A percentile compares a stretch with the other conserved stretches of the same genome.
Conservation (phyloP, 257 asterid species). For the Lithospermum erythrorhizon region DNA sequence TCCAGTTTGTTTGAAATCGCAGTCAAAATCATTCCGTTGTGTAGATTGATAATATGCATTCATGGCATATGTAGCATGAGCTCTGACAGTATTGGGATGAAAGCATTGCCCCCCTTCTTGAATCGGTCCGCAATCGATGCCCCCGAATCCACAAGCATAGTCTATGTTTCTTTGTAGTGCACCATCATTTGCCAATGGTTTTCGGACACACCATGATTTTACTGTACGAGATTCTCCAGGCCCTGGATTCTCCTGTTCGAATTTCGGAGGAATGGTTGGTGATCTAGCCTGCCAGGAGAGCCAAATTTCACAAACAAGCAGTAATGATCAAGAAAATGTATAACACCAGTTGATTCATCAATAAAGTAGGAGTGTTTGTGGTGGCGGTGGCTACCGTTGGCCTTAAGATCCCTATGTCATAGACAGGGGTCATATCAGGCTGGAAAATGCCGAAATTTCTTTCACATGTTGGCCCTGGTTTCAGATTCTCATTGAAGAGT, state of each 20-base stretch:
- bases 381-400: slow-evolving; percentile 20
- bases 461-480: slow-evolving; percentile 59
- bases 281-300: slow-evolving; percentile 29
- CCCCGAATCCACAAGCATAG: slow-evolving; percentile 34
- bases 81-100: slow-evolving; percentile 29
- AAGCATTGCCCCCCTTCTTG: slow-evolving; percentile 29
- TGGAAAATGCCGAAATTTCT: slow-evolving; percentile 57
- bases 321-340: slow-evolving; percentile 19
- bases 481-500: slow-evolving; percentile 50
- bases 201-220: slow-evolving; percentile 34
- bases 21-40: slow-evolving; percentile 14
- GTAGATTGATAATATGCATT: slow-evolving; percentile 21
- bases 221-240: slow-evolving; percentile 10
- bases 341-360: slow-evolving; percentile 10
- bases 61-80: slow-evolving; percentile 41
- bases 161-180: slow-evolving; percentile 30
- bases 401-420: slow-evolving; percentile 42
- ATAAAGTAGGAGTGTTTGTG: slow-evolving; percentile 13
- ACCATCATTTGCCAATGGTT: slow-evolving; percentile 19
- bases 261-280: slow-evolving; percentile 12
- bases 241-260: slow-evolving; percentile 10
- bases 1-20: slow-evolving; percentile 29
- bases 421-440: slow-evolving; percentile 35
- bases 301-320: slow-evolving; percentile 22
- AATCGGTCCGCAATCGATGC: slow-evolving; percentile 24